A percentile compares a stretch with the other conserved stretches of the same genome.
phyloP scores from a whole-genome alignment of 2,329 filamentous ascomycete genomes.

The Hymenoscyphus fructigenus region DNA sequence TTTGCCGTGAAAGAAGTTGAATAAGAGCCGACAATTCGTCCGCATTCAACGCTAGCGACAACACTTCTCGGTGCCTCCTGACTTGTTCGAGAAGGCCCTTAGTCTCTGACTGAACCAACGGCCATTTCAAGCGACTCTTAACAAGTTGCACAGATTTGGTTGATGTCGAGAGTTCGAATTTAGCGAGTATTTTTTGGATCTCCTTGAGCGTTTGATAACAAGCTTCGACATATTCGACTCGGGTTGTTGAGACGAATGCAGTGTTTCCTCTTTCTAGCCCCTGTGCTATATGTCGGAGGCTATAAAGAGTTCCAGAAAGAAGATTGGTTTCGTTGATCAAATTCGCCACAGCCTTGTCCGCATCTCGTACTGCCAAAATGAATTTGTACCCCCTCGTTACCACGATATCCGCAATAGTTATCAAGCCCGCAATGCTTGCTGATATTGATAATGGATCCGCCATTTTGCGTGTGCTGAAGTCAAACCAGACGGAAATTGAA shows the following conservation, averaged over 20 bases:
- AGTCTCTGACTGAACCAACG: neutral
- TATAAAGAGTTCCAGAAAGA: slow-evolving; percentile 16
- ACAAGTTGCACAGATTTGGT: neutral
- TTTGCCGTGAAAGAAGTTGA: neutral
- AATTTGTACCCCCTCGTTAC: slow-evolving; percentile 14
- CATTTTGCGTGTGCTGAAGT: too few species aligned
- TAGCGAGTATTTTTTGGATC: neutral
- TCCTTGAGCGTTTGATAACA: neutral
- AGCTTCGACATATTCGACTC: slow-evolving; percentile 4
- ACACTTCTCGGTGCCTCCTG: neutral
- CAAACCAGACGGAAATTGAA: too few species aligned
- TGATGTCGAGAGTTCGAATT: neutral
- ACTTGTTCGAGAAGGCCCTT: neutral
- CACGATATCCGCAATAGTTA: slow-evolving; percentile 15
- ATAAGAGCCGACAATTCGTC: neutral
- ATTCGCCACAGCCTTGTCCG: slow-evolving; percentile 3
- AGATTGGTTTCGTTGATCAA: slow-evolving; percentile 15
- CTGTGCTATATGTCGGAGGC: neutral
- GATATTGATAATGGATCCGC: slow-evolving; percentile 14
- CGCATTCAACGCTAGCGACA: neutral
- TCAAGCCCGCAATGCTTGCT: slow-evolving; percentile 15
- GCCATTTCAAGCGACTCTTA: neutral
- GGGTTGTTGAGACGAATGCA: neutral
- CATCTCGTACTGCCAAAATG: slow-evolving; percentile 14
- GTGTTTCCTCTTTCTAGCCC: neutral